Evolutionary conservation across 2,329 filamentous ascomycete genomes (phyloP).

Genomic region (Didymella sp.): DNA sequence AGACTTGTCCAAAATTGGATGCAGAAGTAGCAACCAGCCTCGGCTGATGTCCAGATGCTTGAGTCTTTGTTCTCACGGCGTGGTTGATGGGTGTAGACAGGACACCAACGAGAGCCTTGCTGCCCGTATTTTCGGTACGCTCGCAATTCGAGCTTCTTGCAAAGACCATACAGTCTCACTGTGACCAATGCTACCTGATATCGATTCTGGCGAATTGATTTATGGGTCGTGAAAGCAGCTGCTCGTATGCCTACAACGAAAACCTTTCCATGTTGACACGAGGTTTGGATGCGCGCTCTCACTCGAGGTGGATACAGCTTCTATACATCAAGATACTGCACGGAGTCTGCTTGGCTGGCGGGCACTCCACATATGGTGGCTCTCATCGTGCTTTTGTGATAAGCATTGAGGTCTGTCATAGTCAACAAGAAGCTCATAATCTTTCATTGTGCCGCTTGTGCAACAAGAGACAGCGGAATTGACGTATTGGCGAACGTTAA

Average conservation of each 20-base stretch:
- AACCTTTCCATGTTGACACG: neutral
- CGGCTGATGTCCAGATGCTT: neutral
- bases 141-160: neutral
- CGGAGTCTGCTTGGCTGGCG: neutral
- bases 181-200: neutral
- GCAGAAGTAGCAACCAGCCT: neutral
- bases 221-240: neutral
- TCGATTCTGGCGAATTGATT: neutral
- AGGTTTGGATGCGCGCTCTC: neutral
- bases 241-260: neutral
- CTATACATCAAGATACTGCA: neutral
- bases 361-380: neutral
- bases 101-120: neutral
- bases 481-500: too few relatives aligned
- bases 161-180: neutral
- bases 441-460: too few relatives aligned
- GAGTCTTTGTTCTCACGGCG: neutral
- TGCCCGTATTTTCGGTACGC: neutral
- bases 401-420: neutral
- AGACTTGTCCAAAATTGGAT: neutral
- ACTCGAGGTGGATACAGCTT: neutral
- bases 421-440: neutral
- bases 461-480: too few relatives aligned
- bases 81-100: neutral
- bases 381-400: neutral